Conservation (phyloP, 1,139 yeast genomes). For the Suhomyces bolitotheri region DNA sequence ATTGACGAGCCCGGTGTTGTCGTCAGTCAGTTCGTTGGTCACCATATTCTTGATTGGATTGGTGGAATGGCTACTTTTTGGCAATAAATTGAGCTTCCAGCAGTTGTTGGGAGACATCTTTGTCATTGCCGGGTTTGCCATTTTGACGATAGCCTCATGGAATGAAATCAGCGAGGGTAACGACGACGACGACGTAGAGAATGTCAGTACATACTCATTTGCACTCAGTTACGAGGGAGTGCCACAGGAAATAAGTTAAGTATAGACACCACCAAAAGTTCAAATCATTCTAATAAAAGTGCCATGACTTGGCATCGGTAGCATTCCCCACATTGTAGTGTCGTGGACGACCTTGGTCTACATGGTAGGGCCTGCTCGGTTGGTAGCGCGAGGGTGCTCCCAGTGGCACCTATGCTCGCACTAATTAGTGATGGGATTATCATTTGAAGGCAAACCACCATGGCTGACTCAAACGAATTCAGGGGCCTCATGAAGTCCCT, state of each 20-base stretch:
- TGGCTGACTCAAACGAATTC: constrained; percentile 20
- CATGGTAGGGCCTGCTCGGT: too few relatives aligned
- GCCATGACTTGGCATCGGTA: too few relatives aligned
- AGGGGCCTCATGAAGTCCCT: constrained; percentile 43
- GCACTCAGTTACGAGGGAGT: constrained; percentile 35
- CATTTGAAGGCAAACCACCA: constrained; percentile 4
- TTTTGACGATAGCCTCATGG: constrained; percentile 75
- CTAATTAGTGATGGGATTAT: too few relatives aligned
- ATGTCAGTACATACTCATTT: constrained; percentile 46
- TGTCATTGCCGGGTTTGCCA: constrained; percentile 65
- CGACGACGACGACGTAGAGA: constrained; percentile 56
- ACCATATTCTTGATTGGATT: constrained; percentile 80
- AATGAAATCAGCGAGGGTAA: constrained; percentile 67
- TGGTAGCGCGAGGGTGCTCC: too few relatives aligned
- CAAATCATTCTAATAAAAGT: too few relatives aligned
- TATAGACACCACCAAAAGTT: too few relatives aligned
- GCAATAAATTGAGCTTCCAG: constrained; percentile 46
- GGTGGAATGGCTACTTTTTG: constrained; percentile 74
- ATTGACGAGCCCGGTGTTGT: constrained; percentile 80
- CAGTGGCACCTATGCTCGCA: too few relatives aligned
- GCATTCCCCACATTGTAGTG: neutral
- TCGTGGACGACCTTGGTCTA: too few relatives aligned
- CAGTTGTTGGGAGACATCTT: constrained; percentile 59
- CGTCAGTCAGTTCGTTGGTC: constrained; percentile 77
- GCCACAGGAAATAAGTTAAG: neutral